Percentiles rank a stretch among this genome's conserved stretches.
Evolutionary conservation across 2,329 filamentous ascomycete species (phyloP).

Genomic region (Apiospora malaysiana): DNA sequence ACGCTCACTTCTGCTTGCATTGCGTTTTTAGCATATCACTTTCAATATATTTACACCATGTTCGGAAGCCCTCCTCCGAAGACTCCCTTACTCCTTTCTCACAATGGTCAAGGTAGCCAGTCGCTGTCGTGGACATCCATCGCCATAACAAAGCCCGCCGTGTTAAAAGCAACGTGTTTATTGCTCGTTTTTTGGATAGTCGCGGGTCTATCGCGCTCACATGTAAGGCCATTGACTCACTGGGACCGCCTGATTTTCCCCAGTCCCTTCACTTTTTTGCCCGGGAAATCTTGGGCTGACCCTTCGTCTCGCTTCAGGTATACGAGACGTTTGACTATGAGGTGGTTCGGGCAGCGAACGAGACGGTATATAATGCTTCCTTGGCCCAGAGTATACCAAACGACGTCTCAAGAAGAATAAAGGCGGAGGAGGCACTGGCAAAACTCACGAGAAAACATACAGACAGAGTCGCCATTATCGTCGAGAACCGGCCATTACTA

Average conservation of each 20-base stretch:
- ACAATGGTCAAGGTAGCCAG: neutral
- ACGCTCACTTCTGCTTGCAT: neutral
- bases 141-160: neutral
- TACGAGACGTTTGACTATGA: neutral
- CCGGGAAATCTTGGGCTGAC: neutral
- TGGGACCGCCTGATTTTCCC: neutral
- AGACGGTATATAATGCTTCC: neutral
- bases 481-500: slow-evolving; percentile 43
- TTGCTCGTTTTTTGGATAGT: slow-evolving; percentile 8
- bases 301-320: neutral
- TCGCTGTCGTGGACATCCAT: slow-evolving; percentile 12
- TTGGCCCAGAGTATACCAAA: neutral
- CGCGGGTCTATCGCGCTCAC: neutral
- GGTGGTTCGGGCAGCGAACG: neutral
- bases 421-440: neutral
- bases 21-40: neutral
- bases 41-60: neutral
- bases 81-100: neutral
- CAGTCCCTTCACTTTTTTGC: neutral
- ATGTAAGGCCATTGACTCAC: neutral
- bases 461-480: slow-evolving; percentile 42
- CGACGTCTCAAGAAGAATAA: neutral
- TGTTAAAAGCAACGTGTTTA: neutral
- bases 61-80: neutral
- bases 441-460: slow-evolving; percentile 24